Conservation (phyloP, 2,329 filamentous ascomycete genomes). For the Ciborinia camelliae region DNA sequence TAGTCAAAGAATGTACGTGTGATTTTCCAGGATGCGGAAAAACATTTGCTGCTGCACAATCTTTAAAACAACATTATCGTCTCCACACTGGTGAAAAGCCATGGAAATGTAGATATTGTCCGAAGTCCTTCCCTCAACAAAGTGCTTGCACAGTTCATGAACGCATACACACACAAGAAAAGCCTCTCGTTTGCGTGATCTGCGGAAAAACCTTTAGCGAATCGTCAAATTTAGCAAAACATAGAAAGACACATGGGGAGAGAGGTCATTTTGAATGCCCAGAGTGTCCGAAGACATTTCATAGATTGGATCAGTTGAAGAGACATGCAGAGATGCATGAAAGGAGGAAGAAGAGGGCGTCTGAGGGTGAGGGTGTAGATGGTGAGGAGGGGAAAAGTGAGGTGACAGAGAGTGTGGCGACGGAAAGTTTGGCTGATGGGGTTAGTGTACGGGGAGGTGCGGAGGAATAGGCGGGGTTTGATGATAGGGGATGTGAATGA, state of each 20-base stretch:
- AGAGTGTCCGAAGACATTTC: conserved; percentile 55
- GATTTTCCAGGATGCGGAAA: conserved; percentile 54
- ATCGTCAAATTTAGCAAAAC: conserved; percentile 64
- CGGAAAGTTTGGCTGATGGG: background rate
- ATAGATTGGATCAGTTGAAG: conserved; percentile 58
- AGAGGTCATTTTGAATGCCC: conserved; percentile 51
- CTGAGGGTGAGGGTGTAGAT: background rate
- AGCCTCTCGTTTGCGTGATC: conserved; percentile 56
- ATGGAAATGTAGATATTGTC: conserved; percentile 53
- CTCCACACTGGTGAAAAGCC: conserved; percentile 65
- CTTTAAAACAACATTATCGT: conserved; percentile 63
- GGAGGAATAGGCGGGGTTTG: too few relatives aligned
- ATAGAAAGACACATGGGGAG: conserved; percentile 58
- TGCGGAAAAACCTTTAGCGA: conserved; percentile 61
- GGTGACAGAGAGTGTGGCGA: background rate
- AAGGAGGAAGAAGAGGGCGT: background rate
- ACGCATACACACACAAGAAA: conserved; percentile 62
- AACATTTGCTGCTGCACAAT: conserved; percentile 63
- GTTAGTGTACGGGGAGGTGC: background rate
- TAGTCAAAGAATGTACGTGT: conserved; percentile 54
- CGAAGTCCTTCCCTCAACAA: conserved; percentile 62
- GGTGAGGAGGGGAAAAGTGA: conserved; percentile 6
- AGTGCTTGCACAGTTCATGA: conserved; percentile 67
- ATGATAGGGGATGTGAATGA: background rate
- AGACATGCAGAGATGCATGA: conserved; percentile 47